Base-by-base conservation (phyloP, 2,329 filamentous ascomycete genomes). In the Hypoxylon sp. region DNA sequence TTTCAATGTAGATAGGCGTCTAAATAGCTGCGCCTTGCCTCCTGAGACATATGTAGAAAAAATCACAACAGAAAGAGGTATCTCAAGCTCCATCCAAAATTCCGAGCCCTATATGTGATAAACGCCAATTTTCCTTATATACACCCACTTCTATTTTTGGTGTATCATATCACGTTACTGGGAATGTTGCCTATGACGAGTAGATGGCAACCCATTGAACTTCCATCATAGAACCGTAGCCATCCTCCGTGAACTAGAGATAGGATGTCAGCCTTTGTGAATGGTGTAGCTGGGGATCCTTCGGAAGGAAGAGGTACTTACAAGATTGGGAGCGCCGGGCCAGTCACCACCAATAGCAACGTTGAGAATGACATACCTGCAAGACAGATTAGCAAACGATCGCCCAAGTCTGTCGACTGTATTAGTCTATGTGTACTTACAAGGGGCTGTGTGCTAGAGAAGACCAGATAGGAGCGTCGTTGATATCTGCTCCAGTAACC, bases 271-370 rank as follows among this genome's bases (percentile, higher is more conserved):
- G 71, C 31, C 52, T 44, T 51, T 10, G 39, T 51, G 24, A n/a
- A 54, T 5, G 11, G 5, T 22, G 8, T 17, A 11, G 35, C 1
- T 51, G 44, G 13, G 14, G 46, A 42, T 47, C 19, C 4, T 10
- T 44, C 24, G 14, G 2, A 17, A 24, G 46, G 24, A n/a, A 22
- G 14, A 31, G 29, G 19, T 29, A 74, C 75, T 74, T 71, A 77
- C 72, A 44, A 33, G 67, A 61, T 76, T 77, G 29, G 76, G 76
- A 2, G 67, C 22, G 47, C 75, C 76, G n/a, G 76, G 75, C 86
- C 83, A 85, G 71, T 82, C 78, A 26, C 86, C 86, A 9, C 86
- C 86, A 31, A 88, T 83, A 50, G 87, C 86, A 4, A 88, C 79
- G 66, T 89, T 88, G 57, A 89, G 75, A 59, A 88, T 83, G 54